Evolutionary conservation across 177 flowering plant genomes (phyloP).

Genomic region (Vitis hybrid): DNA sequence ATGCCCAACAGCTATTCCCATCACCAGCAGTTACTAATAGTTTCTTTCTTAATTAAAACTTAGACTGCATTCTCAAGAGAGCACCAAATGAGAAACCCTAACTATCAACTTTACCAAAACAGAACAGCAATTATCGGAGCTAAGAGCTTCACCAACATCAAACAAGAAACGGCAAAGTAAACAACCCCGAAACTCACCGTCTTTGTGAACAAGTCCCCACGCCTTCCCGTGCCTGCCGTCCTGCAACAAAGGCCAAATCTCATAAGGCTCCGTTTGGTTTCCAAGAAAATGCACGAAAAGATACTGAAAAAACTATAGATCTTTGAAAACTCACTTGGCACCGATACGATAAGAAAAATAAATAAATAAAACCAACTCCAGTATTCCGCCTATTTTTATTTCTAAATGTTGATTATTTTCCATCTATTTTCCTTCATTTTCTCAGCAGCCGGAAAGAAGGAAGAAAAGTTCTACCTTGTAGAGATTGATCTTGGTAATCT

Average conservation of each 20-base stretch:
- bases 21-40: too few relatives aligned
- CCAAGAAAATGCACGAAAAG: neutral
- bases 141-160: neutral
- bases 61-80: too few relatives aligned
- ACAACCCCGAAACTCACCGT: conserved; percentile 47
- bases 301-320: conserved; percentile 4
- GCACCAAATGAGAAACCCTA: neutral
- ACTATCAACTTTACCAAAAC: too few relatives aligned
- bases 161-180: neutral
- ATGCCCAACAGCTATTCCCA: too few relatives aligned
- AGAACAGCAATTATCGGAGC: neutral
- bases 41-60: too few relatives aligned
- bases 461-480: conserved; percentile 54
- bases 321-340: neutral
- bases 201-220: conserved; percentile 85
- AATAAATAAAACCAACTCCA: neutral
- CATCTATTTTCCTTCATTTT: too few relatives aligned
- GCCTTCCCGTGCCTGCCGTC: conserved; percentile 97
- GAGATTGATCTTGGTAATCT: conserved; percentile 94
- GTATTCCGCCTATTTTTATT: too few relatives aligned
- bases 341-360: neutral
- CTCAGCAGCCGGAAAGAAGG: neutral
- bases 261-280: neutral
- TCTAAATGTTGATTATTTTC: too few relatives aligned
- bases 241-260: conserved; percentile 36